A percentile compares a stretch with the other conserved stretches of the same genome.
These are phyloP conservation scores for Cladorrhinum sp. DNA, from an alignment of 2,329 filamentous ascomycete genomes.

Conservation along the genomic window DNA sequence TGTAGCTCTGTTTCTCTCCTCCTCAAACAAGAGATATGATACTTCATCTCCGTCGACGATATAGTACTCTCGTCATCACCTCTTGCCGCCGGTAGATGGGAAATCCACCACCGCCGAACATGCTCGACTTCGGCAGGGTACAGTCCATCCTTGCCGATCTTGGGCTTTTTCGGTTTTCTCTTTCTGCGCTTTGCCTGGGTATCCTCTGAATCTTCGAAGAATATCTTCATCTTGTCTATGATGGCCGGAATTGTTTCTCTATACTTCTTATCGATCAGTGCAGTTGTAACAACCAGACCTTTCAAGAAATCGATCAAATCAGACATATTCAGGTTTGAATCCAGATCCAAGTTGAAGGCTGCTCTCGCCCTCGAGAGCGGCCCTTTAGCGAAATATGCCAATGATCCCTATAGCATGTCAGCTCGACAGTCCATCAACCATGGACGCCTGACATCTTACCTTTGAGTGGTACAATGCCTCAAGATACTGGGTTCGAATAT, in stretches of 20 bases:
- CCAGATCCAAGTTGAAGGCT: constrained; percentile 62
- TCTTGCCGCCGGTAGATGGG: constrained; percentile 48
- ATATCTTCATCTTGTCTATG: constrained; percentile 54
- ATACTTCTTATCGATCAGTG: constrained; percentile 75
- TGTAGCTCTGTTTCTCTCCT: constrained; percentile 77
- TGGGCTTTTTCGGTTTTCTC: constrained; percentile 61
- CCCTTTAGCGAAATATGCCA: constrained; percentile 82
- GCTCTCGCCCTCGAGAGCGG: constrained; percentile 72
- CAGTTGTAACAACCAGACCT: constrained; percentile 62
- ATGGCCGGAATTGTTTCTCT: constrained; percentile 65
- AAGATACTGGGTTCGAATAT: constrained; percentile 56
- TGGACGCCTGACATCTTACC: no score
- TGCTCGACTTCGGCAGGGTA: constrained; percentile 65
- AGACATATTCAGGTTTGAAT: constrained; percentile 57
- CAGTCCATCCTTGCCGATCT: constrained; percentile 64
- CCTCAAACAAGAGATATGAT: constrained; percentile 63
- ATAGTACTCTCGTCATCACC: constrained; percentile 48
- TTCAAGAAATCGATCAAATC: constrained; percentile 69
- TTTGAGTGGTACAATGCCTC: constrained; percentile 62
- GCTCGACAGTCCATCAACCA: no score
- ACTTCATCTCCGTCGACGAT: constrained; percentile 54
- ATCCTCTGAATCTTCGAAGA: constrained; percentile 55
- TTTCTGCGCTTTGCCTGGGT: constrained; percentile 43
- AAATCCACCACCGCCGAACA: constrained; percentile 68
- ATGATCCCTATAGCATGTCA: no score